Conservation (phyloP, 2,329 filamentous ascomycete species). For the Didymella exigua region DNA sequence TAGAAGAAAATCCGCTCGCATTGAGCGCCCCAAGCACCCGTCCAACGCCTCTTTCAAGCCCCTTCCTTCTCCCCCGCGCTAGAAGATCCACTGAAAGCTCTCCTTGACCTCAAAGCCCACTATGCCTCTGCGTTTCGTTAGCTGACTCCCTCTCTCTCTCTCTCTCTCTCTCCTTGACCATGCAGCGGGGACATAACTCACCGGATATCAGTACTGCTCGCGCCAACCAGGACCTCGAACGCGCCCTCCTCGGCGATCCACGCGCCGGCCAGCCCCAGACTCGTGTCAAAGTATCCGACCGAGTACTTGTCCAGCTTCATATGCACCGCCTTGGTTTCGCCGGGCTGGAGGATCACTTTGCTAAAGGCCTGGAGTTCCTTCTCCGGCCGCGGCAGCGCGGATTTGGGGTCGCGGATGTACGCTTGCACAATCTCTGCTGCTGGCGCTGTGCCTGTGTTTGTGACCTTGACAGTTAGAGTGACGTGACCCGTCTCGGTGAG, state of each 20-base stretch:
- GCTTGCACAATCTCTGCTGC: constrained; percentile 71
- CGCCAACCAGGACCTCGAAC: constrained; percentile 66
- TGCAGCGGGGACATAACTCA: constrained; percentile 45
- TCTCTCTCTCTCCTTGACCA: not conserved
- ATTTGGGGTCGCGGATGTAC: constrained; percentile 69
- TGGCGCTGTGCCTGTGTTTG: constrained; percentile 62
- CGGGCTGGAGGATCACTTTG: constrained; percentile 46
- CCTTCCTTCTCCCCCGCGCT: not conserved
- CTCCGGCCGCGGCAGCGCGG: constrained; percentile 67
- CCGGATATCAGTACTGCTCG: constrained; percentile 68
- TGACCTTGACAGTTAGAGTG: constrained; percentile 57
- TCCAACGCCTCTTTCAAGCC: not conserved
- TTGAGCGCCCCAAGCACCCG: not conserved
- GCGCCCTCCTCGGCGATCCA: constrained; percentile 71
- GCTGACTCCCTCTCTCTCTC: not conserved
- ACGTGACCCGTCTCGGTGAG: constrained; percentile 55
- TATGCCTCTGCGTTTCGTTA: constrained; percentile 50
- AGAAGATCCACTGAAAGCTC: constrained; percentile 71
- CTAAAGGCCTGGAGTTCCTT: constrained; percentile 75
- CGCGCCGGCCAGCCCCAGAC: constrained; percentile 51
- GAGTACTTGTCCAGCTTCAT: constrained; percentile 54
- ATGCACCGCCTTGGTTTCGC: constrained; percentile 43
- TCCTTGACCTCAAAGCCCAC: constrained; percentile 65
- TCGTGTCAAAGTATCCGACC: constrained; percentile 67
- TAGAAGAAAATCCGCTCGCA: not conserved